These are phyloP conservation scores for Lactarius tabidus DNA, from an alignment of 768 basidiomycete species.

Conservation along the genomic window DNA sequence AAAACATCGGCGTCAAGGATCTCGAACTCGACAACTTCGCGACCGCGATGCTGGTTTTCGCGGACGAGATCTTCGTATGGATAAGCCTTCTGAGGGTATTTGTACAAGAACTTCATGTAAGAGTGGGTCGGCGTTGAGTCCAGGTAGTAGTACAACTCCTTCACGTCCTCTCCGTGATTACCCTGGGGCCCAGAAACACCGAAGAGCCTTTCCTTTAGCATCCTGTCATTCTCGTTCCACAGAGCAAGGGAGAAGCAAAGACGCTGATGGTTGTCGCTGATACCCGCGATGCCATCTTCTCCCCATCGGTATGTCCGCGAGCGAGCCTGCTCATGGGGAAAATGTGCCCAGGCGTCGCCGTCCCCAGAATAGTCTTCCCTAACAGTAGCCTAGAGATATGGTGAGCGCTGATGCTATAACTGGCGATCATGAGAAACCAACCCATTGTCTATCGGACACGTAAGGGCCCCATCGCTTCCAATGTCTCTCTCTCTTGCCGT, in stretches of 20 bases:
- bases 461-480: constrained; percentile 99
- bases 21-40: constrained; percentile 90
- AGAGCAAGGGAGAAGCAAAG: constrained; percentile 87
- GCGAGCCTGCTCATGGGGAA: constrained; percentile 89
- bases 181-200: constrained; percentile 97
- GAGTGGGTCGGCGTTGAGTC: constrained; percentile 99
- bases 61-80: constrained; percentile 92
- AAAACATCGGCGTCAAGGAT: constrained; percentile 90
- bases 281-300: constrained; percentile 95
- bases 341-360: constrained; percentile 94
- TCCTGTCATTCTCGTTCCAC: constrained; percentile 93
- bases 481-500: constrained; percentile 72
- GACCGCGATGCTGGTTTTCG: constrained; percentile 76
- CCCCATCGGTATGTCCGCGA: constrained; percentile 98
- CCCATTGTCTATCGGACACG: constrained; percentile 97
- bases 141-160: constrained; percentile 97
- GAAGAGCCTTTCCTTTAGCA: constrained; percentile 94
- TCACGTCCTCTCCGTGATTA: constrained; percentile 99
- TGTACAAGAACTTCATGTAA: constrained; percentile 99
- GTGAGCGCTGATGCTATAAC: constrained; percentile 18
- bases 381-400: constrained; percentile 74
- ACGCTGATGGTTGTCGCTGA: constrained; percentile 95
- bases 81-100: constrained; percentile 89
- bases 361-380: constrained; percentile 97
- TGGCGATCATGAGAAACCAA: constrained; percentile 35